These are phyloP conservation scores for Paecilomyces sp. DNA, from an alignment of 2,329 filamentous ascomycete genomes.

Conservation along the genomic window DNA sequence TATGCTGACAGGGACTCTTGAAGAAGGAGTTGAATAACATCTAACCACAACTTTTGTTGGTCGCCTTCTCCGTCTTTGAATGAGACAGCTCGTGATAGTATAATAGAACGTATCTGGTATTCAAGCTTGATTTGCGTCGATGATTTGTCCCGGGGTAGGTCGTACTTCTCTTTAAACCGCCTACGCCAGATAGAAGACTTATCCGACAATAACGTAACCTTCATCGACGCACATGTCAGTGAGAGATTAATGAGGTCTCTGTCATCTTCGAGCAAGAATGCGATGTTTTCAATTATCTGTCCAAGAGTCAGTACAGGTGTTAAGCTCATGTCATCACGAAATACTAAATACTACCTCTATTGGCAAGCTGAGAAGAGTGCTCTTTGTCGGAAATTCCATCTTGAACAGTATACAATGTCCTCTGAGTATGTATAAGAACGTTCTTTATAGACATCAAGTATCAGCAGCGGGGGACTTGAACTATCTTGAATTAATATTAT, in stretches of 20 bases:
- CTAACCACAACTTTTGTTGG: slow-evolving; percentile 22
- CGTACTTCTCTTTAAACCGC: slow-evolving; percentile 26
- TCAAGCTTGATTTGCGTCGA: slow-evolving; percentile 21
- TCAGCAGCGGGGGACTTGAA: too few relatives aligned
- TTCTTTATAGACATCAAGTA: not conserved
- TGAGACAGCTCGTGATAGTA: slow-evolving; percentile 20
- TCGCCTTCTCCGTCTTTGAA: slow-evolving; percentile 18
- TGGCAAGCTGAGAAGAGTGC: not conserved
- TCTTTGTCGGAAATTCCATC: not conserved
- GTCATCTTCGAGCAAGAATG: slow-evolving; percentile 19
- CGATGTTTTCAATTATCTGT: slow-evolving; percentile 27
- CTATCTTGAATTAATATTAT: too few relatives aligned
- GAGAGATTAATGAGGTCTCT: slow-evolving; percentile 23
- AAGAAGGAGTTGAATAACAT: slow-evolving; percentile 23
- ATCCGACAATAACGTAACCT: slow-evolving; percentile 15
- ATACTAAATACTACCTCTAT: not conserved
- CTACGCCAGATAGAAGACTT: slow-evolving; percentile 26
- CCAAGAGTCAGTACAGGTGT: not conserved
- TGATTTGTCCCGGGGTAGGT: slow-evolving; percentile 14
- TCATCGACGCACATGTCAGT: slow-evolving; percentile 17
- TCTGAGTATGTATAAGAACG: not conserved
- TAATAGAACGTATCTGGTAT: slow-evolving; percentile 28
- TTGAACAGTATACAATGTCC: not conserved
- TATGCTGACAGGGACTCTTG: slow-evolving; percentile 13
- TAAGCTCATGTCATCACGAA: not conserved